phyloP scores from a whole-genome alignment of 768 basidiomycete species.

The Tylopilus felleus region DNA sequence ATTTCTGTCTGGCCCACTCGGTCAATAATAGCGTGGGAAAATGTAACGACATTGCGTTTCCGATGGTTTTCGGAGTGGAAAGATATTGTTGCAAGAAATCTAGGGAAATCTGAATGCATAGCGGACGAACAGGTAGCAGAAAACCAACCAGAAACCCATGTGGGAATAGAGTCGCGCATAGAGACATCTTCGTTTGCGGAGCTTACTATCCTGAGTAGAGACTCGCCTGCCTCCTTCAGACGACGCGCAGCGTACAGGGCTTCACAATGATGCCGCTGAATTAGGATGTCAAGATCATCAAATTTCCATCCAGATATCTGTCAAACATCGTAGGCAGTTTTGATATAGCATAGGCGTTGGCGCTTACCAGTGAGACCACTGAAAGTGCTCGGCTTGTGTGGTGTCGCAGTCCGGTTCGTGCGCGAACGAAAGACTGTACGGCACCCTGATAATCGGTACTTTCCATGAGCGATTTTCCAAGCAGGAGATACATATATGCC shows the following conservation, averaged over 20 bases:
- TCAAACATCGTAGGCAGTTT: background rate
- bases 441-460: background rate
- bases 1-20: background rate
- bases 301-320: background rate
- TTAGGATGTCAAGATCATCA: background rate
- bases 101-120: background rate
- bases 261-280: background rate
- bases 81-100: background rate
- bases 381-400: background rate
- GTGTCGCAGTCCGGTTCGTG: background rate
- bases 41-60: too few relatives aligned
- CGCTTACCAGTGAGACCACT: background rate
- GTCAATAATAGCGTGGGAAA: background rate
- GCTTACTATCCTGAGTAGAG: background rate
- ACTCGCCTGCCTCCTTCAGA: background rate
- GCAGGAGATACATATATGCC: constrained; percentile 2
- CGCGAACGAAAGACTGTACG: background rate
- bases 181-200: background rate
- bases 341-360: background rate
- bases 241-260: background rate
- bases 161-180: background rate
- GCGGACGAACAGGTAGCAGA: background rate
- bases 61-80: background rate
- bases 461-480: background rate
- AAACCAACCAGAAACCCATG: background rate